Base-by-base conservation (phyloP, 1,284 basidiomycete species). In the Ustilago shanxiensis region DNA sequence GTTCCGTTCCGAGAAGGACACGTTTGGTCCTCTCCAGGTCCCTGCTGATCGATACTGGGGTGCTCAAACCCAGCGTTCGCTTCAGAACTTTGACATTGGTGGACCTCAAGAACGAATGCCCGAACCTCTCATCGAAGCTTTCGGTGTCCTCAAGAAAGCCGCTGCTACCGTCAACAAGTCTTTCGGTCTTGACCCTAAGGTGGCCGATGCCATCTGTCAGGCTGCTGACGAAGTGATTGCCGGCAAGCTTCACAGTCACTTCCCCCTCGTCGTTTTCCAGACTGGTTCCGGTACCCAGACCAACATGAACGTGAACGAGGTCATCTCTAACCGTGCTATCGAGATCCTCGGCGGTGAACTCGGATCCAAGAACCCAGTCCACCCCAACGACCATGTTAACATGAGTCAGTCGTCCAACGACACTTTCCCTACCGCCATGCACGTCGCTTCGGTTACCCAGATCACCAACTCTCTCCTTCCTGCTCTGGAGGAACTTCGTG, bases 271-370 rank as follows among this genome's bases (percentile, higher is more conserved):
- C 64, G 96, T 99, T 55, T 99, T 98, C 91, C 97, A 99, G 88
- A 99, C 97, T 53, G 97, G 97, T 66, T 97, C 94, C 66, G 97
- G 97, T 57, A 99, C 97, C 3, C 97, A 99, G 88, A 96, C 94
- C 87, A 99, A 99, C 89, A 99, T 99, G 97, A 99, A 99, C 88
- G 93, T 91, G 72, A 99, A 99, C 87, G 97, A 99, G 90, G 96
- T 99, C 85, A 97, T 99, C 86, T 95, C 94, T 31, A 99, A 99
- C 88, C 92, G 96, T 72, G 97, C 97, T 39, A 99, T 99, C 84
- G 95, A 99, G 88, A 89, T 98, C 78, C 91, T 99, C 73, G 97
- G 97, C 24, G 97, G 97, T 29, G 90, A 97, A 88, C 89, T 98
- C 62, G 97, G 97, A 51, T 94, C 92, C 71, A 99, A 99, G 90